These are phyloP conservation scores for Hagleromyces aurorensis DNA, from an alignment of 805 yeast genomes.

Conservation along the genomic window DNA sequence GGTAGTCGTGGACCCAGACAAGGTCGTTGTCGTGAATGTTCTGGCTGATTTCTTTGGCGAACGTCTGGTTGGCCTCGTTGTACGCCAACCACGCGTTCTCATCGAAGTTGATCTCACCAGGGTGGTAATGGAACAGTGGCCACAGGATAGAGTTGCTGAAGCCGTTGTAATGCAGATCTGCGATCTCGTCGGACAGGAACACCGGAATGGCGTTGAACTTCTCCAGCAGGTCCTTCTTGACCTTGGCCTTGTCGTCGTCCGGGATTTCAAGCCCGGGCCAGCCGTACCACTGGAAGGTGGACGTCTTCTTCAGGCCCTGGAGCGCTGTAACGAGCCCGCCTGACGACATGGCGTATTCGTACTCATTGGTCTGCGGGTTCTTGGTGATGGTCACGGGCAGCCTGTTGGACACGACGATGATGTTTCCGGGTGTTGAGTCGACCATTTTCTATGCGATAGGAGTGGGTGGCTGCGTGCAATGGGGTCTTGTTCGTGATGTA, in stretches of 20 bases:
- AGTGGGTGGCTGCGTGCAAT: no score
- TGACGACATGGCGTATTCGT: constrained; percentile 85
- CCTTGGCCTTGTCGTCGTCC: constrained; percentile 58
- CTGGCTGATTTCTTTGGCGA: constrained; percentile 65
- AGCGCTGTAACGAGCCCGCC: constrained; percentile 97
- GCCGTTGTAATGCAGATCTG: constrained; percentile 95
- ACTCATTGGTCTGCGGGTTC: constrained; percentile 46
- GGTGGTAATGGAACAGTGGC: constrained; percentile 98
- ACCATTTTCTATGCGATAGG: no score
- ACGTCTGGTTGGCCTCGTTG: constrained; percentile 79
- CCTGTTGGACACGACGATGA: constrained; percentile 87
- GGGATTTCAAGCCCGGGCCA: constrained; percentile 96
- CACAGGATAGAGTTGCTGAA: constrained; percentile 90
- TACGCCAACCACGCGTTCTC: constrained; percentile 98
- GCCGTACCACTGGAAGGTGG: constrained; percentile 93
- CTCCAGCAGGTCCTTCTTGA: constrained; percentile 59
- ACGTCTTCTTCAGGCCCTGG: constrained; percentile 77
- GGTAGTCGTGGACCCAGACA: constrained; percentile 98
- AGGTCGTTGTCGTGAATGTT: constrained; percentile 75
- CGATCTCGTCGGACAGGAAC: constrained; percentile 78
- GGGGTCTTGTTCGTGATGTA: no score
- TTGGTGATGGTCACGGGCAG: constrained; percentile 88
- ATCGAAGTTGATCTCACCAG: constrained; percentile 98
- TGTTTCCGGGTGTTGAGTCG: constrained; percentile 44
- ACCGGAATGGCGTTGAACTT: constrained; percentile 89